Evolutionary conservation across 2,329 filamentous ascomycete species (phyloP), one percentile per base, ranked within the genome.

Genomic region (Pleomassaria siparia): DNA sequence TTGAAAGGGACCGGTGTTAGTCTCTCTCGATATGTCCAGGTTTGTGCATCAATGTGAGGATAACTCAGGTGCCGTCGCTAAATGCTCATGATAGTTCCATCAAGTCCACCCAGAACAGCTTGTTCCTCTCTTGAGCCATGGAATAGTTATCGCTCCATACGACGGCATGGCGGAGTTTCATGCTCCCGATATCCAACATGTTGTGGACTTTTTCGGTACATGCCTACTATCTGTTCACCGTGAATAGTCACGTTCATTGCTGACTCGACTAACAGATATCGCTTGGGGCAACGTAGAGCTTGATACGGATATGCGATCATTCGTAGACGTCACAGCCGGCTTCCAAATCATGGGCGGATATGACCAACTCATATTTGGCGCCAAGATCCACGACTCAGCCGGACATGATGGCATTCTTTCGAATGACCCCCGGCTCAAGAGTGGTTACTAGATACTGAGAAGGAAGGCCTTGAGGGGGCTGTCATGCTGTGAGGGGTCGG

Each of bases 311-410:
- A 32, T 8, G 13, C 7, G 5, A 28, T 28, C 7, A 5, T 32
- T 32, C 6, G n/a, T 32, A 11, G 41, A 53, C 16, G 22, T 35
- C 26, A 9, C 18, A 4, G 6, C 5, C 30, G 39, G 42, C 9
- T 29, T 50, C 25, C 41, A 51, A 13, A 25, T 58, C 9, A 53
- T 53, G 53, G 49, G 40, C n/a, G 55, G 49, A 15, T 56, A 58
- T 22, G 55, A 58, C 12, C 47, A 52, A 18, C 32, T 53, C 10
- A 51, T 58, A 13, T 32, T 10, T 32, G 29, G 29, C 5, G n/a
- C 7, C 5, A 10, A 10, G 10, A 8, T 32, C 29, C 9, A 32
- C 9, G 15, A 8, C 13, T 32, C 29, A 21, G 21, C 7, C 5
- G 9, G 9, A 10, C 9, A 37, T 18, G 35, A 37, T 37, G 21